phyloP scores from a whole-genome alignment of 495 filamentous ascomycete genomes.

The Penicillium odoratum region DNA sequence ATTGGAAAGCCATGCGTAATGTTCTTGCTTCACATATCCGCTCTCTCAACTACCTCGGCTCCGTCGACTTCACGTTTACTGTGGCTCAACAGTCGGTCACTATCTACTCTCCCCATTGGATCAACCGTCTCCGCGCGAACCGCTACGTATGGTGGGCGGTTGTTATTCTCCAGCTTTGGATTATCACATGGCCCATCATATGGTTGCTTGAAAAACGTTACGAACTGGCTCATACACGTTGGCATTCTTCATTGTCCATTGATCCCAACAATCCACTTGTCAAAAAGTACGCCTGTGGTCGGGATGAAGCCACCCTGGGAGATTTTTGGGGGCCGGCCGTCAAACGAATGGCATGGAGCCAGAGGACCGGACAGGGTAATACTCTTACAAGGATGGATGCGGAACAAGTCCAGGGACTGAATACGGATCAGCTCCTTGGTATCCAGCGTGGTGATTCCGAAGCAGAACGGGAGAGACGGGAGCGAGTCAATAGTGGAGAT shows the following conservation, averaged over 20 bases:
- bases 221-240: conserved; percentile 34
- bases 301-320: conserved; percentile 29
- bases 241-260: conserved; percentile 31
- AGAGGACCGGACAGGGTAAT: conserved; percentile 14
- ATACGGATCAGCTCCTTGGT: conserved; percentile 20
- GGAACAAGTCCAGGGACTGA: conserved; percentile 25
- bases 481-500: conserved; percentile 27
- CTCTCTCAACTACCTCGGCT: conserved; percentile 42
- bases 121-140: conserved; percentile 43
- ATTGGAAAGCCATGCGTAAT: conserved; percentile 29
- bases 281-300: conserved; percentile 30
- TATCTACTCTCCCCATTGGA: conserved; percentile 50
- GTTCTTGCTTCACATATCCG: conserved; percentile 42
- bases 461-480: conserved; percentile 27
- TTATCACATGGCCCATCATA: conserved; percentile 46
- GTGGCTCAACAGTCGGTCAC: conserved; percentile 32
- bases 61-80: conserved; percentile 22
- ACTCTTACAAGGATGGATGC: conserved; percentile 26
- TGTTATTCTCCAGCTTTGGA: conserved; percentile 47
- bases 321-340: conserved; percentile 43
- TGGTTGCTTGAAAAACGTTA: conserved; percentile 43
- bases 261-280: conserved; percentile 6
- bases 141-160: conserved; percentile 36
- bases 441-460: conserved; percentile 14
- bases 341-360: conserved; percentile 34